Evolutionary conservation across 1,284 basidiomycete species (phyloP), one percentile per base, ranked within the genome.

Genomic region (Cystobasidium pallidum): DNA sequence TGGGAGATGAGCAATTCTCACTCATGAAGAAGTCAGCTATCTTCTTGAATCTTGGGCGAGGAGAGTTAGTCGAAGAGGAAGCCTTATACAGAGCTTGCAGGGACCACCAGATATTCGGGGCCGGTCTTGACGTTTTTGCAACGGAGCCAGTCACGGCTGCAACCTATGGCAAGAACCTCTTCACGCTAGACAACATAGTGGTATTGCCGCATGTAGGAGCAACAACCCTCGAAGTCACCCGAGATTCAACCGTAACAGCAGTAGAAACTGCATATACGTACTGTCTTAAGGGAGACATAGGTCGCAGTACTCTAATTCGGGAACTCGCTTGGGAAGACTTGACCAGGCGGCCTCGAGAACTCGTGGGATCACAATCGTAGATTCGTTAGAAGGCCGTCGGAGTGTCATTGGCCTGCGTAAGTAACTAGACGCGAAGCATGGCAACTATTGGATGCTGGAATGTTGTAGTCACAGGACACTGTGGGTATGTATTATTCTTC

Each of bases 1-100:
- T 99, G 78, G 88, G 89, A 19, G 81, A 82, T 39, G 82, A 84
- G 65, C 86, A 98, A 82, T 85, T 99, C 59, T 83, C 85, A 19
- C 84, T 87, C 79, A 98, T 98, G 95, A 97, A 97, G 84, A 34
- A 15, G 10, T 34, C 57, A 0, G 81, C 82, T 0, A 76, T 85
- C n/a, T 70, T 85, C 17, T 75, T 85, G 76, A 85, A 85, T 77
- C 83, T 83, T 0, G 81, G 83, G 0, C 76, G 84, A 39, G 84
- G 84, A 3, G 66, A 58, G 32, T 47, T 75, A 70, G 63, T 77
- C 26, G 76, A 76, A n/a, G 73, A 74, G 32, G 66, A 70, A 11
- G 73, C 73, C 6, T 52, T 74, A 3, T 58, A 57, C 32, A 26
- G 58, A 21, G 73, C 73, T 21, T 59, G 55, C 43, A 68, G 65